phyloP scores from a whole-genome alignment of 164 flowering plant genomes.

The Macadamia tetraphylla region DNA sequence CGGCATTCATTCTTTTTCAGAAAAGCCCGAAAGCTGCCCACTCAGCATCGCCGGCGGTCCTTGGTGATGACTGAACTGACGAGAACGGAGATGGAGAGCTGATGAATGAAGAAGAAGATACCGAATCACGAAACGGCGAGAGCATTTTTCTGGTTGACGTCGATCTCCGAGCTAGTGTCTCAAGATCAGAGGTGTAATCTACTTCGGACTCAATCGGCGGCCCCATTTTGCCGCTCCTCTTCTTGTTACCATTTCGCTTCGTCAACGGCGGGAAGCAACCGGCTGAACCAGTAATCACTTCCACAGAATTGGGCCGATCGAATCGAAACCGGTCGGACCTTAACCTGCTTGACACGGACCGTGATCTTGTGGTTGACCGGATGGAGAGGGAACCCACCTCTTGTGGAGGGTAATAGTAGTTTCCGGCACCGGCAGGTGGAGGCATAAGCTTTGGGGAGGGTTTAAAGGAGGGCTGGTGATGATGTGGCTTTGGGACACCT shows the following conservation, averaged over 20 bases:
- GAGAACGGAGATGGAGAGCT: not conserved
- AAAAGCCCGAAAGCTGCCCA: conserved; percentile 69
- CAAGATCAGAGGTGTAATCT: conserved; percentile 30
- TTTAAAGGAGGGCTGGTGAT: conserved; percentile 2
- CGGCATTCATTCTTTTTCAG: conserved; percentile 7
- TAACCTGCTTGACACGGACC: conserved; percentile 10
- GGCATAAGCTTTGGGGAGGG: conserved; percentile 30
- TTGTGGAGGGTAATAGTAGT: conserved; percentile 14
- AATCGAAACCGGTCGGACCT: conserved; percentile 30
- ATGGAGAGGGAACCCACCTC: conserved; percentile 27
- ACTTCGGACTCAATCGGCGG: not conserved
- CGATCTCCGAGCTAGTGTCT: conserved; percentile 42
- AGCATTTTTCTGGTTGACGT: conserved; percentile 38
- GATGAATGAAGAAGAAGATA: conserved; percentile 18
- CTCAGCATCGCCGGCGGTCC: conserved; percentile 33
- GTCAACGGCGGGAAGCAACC: conserved; percentile 41
- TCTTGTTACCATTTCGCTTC: conserved; percentile 18
- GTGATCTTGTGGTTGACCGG: conserved; percentile 28
- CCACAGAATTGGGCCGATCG: conserved; percentile 6
- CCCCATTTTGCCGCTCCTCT: conserved; percentile 12
- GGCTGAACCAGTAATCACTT: conserved; percentile 11
- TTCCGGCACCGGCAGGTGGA: conserved; percentile 32
- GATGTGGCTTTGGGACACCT: conserved; percentile 49
- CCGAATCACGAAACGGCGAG: conserved; percentile 30
- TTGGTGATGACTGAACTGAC: conserved; percentile 31